Evolutionary conservation across 1,284 basidiomycete species (phyloP), one percentile per base, ranked within the genome.

Genomic region (Ceratobasidium sp.): DNA sequence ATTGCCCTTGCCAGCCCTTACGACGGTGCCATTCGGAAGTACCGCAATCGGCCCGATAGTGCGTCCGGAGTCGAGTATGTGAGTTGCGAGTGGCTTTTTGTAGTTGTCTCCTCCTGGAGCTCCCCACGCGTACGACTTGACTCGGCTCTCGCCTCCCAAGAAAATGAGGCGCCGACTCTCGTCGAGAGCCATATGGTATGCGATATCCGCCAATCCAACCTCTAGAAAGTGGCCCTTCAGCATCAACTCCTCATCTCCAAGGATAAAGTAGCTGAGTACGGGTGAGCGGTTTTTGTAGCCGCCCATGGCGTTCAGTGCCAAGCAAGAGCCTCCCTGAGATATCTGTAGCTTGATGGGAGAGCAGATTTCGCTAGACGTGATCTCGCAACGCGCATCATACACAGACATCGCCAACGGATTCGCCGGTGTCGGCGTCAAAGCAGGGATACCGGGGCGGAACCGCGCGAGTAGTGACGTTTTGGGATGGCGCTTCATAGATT

Each of bases 381-480:
- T 49, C 23, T 70, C 66, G 54, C 66, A 70, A 16, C 66, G 66
- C n/a, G 66, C 66, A 11, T 70, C 66, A 13, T 55, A 58, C 4
- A 70, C 54, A 6, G 26, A 57, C 52, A 49, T 58, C 0, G 66
- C 66, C 6, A 46, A 4, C 8, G 54, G 52, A 23, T 70, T 70
- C 21, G 41, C 54, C 4, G 26, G 11, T 0, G 66, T 70, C 6
- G 66, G 52, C 18, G 66, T 70, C 66, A 64, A 47, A 35, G 43
- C 21, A 23, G 62, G 62, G 16, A 64, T 13, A n/a, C 28, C 49
- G n/a, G 46, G 47, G 6, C 62, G 62, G 30, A 44, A 23, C 18
- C 62, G 44, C 26, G 62, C 44, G n/a, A 55, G 38, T 18, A 38
- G 32, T 21, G 66, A 54, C 7, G 41, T 44, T 14, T 69, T 57